These are phyloP conservation scores for Tolypocladium guangdongense DNA, from an alignment of 2,329 filamentous ascomycete genomes.

Conservation along the genomic window DNA sequence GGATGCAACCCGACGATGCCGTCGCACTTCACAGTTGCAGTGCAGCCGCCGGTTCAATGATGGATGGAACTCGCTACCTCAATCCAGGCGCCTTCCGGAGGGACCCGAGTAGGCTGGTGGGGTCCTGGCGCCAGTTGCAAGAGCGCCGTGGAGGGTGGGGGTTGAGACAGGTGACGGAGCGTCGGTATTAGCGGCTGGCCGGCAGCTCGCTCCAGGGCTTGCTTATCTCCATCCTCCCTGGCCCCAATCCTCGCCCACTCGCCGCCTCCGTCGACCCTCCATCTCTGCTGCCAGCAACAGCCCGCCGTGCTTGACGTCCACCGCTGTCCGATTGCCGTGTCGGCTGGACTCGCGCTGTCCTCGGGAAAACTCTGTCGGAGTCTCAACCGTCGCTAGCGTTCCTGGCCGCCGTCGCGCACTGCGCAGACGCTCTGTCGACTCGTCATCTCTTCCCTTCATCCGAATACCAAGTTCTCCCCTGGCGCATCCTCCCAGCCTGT, in stretches of 20 bases:
- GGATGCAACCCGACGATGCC: not conserved
- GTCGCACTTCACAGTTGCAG: not conserved
- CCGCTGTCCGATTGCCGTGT: not conserved
- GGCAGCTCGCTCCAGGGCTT: not conserved
- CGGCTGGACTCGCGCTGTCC: not conserved
- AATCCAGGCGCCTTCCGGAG: not conserved
- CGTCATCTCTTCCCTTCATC: not conserved
- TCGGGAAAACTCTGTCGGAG: not conserved
- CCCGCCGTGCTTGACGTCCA: not conserved
- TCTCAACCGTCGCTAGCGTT: not conserved
- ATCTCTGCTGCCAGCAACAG: not conserved
- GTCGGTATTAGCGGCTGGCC: not conserved
- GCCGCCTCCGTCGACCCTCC: not conserved
- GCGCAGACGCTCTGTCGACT: not conserved
- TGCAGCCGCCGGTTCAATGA: not conserved
- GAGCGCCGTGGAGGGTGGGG: not conserved
- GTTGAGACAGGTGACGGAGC: slow-evolving; percentile 1
- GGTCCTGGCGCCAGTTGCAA: not conserved
- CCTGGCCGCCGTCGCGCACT: not conserved
- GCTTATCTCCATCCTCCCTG: not conserved
- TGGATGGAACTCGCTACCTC: too few species aligned
- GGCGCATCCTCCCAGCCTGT: not conserved
- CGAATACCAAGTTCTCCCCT: not conserved
- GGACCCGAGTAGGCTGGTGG: not conserved
- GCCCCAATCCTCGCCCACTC: not conserved